These are phyloP conservation scores for Botrytis medusae DNA, from an alignment of 2,329 filamentous ascomycete genomes.

Conservation along the genomic window DNA sequence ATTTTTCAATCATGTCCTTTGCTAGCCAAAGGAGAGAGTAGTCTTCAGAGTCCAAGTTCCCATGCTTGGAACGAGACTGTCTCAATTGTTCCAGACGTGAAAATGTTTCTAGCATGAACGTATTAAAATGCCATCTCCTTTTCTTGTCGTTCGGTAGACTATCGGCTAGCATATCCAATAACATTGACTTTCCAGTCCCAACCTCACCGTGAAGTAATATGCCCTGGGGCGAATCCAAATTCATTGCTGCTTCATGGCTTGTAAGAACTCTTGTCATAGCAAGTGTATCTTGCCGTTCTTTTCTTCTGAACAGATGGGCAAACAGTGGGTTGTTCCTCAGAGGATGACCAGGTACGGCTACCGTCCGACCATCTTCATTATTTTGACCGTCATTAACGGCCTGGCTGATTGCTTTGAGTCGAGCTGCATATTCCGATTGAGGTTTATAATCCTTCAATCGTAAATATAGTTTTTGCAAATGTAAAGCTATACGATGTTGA, in stretches of 20 bases:
- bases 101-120: conserved; percentile 78
- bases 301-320: conserved; percentile 56
- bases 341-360: conserved; percentile 55
- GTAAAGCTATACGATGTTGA: conserved; percentile 71
- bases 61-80: conserved; percentile 28
- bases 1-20: conserved; percentile 71
- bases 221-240: conserved; percentile 70
- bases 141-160: conserved; percentile 73
- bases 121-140: conserved; percentile 78
- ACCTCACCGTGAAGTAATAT: conserved; percentile 79
- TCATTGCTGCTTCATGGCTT: conserved; percentile 68
- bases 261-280: conserved; percentile 69
- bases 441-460: conserved; percentile 78
- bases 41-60: conserved; percentile 25
- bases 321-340: conserved; percentile 60
- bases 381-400: conserved; percentile 40
- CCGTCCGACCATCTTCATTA: conserved; percentile 40
- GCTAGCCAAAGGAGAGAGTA: conserved; percentile 64
- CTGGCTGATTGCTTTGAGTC: conserved; percentile 59
- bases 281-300: conserved; percentile 56
- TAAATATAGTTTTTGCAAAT: conserved; percentile 74
- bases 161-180: conserved; percentile 79
- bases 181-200: conserved; percentile 80
- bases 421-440: conserved; percentile 64
- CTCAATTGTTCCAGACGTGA: conserved; percentile 69